A percentile compares a stretch with the other conserved stretches of the same genome.
phyloP scores from a whole-genome alignment of 176 grass and related monocot species.

The Pontederia crassipes region DNA sequence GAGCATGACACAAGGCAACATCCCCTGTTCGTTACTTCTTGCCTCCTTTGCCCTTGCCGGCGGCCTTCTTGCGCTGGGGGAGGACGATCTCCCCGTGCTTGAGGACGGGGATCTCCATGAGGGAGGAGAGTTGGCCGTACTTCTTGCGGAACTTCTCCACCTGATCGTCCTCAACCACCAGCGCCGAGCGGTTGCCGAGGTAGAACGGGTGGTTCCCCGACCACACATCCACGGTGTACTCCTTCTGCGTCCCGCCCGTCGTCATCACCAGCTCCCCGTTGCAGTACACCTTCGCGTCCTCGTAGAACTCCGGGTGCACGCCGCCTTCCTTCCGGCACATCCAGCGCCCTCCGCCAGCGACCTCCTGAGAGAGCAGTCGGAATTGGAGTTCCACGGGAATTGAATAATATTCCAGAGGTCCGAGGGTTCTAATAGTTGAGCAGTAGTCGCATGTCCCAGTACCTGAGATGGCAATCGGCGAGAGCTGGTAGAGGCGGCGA shows the following conservation, averaged over 20 bases:
- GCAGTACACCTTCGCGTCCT: constrained; percentile 94
- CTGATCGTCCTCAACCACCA: constrained; percentile 64
- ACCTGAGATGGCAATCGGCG: too few species aligned
- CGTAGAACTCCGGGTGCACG: constrained; percentile 73
- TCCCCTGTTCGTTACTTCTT: constrained; percentile 2
- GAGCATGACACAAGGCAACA: too few species aligned
- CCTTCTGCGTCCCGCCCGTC: constrained; percentile 70
- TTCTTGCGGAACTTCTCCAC: constrained; percentile 90
- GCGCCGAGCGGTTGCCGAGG: constrained; percentile 65
- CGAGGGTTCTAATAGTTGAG: too few species aligned
- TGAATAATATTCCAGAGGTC: too few species aligned
- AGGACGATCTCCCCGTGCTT: constrained; percentile 23
- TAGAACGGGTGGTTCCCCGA: constrained; percentile 99
- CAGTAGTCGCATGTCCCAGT: too few species aligned
- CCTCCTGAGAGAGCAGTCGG: too few species aligned
- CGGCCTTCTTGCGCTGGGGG: constrained; percentile 11
- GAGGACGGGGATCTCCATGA: constrained; percentile 29
- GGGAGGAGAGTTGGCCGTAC: constrained; percentile 38
- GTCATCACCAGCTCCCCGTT: constrained; percentile 89
- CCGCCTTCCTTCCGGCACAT: constrained; percentile 80
- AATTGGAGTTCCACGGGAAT: too few species aligned
- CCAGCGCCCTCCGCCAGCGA: constrained; percentile 28
- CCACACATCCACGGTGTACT: constrained; percentile 87
- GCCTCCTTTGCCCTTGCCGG: constrained; percentile 13
- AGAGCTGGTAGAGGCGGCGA: too few species aligned